phyloP scores from a whole-genome alignment of 306 rosid species.

The Rubus idaeus region DNA sequence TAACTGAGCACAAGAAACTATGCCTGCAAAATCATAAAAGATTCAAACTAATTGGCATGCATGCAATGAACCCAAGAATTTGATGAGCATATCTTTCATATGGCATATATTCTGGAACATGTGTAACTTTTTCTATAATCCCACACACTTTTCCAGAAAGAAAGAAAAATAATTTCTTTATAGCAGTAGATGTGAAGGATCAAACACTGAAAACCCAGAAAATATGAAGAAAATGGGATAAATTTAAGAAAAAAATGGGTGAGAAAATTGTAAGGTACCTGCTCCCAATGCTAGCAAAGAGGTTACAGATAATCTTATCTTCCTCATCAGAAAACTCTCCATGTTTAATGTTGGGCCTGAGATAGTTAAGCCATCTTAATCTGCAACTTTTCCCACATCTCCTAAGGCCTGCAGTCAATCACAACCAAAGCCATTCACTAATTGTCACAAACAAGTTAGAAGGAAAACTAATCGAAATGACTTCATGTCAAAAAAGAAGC shows the following conservation, averaged over 20 bases:
- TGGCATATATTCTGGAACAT: conserved; percentile 1
- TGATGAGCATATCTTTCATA: not conserved
- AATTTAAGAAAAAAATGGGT: not conserved
- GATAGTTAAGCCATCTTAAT: conserved; percentile 93
- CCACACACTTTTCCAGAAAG: not conserved
- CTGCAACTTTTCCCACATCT: conserved; percentile 98
- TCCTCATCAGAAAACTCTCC: conserved; percentile 87
- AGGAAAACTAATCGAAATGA: not conserved
- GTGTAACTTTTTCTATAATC: not conserved
- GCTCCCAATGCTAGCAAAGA: conserved; percentile 91
- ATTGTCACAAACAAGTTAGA: not conserved
- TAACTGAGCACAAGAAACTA: not conserved
- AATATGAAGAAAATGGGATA: not conserved
- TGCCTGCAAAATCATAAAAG: conserved; percentile 11
- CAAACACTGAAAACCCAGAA: conserved; percentile 6
- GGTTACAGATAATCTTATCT: conserved; percentile 72
- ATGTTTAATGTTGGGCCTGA: conserved; percentile 86
- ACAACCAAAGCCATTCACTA: conserved; percentile 18
- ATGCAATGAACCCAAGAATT: conserved; percentile 13
- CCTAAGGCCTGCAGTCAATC: conserved; percentile 54
- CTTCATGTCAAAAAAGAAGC: not conserved
- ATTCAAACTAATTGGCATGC: conserved; percentile 30
- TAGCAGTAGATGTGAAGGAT: not conserved
- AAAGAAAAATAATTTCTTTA: not conserved
- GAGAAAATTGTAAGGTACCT: conserved; percentile 41